Evolutionary conservation across 2,329 filamentous ascomycete genomes (phyloP).

Genomic region (Waltergamsia citrina): DNA sequence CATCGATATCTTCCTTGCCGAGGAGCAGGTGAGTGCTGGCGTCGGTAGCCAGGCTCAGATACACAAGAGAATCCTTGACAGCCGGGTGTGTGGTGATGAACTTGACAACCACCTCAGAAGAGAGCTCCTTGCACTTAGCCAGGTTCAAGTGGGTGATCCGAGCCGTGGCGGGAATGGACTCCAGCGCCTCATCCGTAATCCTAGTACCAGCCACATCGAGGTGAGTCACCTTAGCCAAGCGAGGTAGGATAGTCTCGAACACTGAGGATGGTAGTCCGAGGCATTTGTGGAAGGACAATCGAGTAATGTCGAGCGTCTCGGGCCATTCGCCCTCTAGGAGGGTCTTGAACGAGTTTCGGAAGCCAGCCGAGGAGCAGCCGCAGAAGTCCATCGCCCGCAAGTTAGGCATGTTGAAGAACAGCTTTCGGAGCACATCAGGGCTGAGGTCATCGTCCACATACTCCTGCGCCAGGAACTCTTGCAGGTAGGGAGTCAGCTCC

Average conservation of each 20-base stretch:
- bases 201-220: constrained; percentile 72
- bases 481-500: constrained; percentile 60
- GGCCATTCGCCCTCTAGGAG: constrained; percentile 44
- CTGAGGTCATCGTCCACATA: constrained; percentile 70
- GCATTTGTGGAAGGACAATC: constrained; percentile 72
- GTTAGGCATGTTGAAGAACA: constrained; percentile 56
- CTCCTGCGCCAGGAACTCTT: constrained; percentile 73
- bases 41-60: constrained; percentile 65
- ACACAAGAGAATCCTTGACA: constrained; percentile 52
- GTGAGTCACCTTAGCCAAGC: constrained; percentile 61
- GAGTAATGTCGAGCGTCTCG: constrained; percentile 47
- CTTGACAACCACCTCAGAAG: constrained; percentile 55
- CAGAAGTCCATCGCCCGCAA: constrained; percentile 68
- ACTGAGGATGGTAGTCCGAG: constrained; percentile 56
- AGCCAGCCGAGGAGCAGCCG: constrained; percentile 59
- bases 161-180: constrained; percentile 62
- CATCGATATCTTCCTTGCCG: constrained; percentile 53
- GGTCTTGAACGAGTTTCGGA: constrained; percentile 55
- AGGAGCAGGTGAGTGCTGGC: constrained; percentile 64
- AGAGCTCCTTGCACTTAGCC: constrained; percentile 63
- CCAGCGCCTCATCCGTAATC: constrained; percentile 62
- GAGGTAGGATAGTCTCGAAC: constrained; percentile 63
- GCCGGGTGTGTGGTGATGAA: constrained; percentile 66
- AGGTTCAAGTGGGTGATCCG: constrained; percentile 69
- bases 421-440: constrained; percentile 56